phyloP scores from a whole-genome alignment of 1,284 basidiomycete genomes.

The Ustilago cynodontis region DNA sequence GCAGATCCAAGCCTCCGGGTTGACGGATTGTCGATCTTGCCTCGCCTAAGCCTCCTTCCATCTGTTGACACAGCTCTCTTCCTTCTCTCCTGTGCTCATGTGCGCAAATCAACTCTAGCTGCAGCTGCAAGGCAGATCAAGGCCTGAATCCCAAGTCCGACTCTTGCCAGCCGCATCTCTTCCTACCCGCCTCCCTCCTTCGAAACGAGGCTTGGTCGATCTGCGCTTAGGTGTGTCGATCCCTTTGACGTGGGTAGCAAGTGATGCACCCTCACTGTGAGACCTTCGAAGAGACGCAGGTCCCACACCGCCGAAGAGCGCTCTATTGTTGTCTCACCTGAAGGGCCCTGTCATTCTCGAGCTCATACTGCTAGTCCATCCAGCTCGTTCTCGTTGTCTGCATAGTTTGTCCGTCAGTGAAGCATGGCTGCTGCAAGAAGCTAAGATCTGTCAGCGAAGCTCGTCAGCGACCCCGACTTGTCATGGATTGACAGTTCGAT shows the following conservation, averaged over 20 bases:
- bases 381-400: neutral
- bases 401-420: neutral
- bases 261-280: constrained; percentile 14
- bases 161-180: constrained; percentile 4
- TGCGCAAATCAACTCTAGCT: constrained; percentile 40
- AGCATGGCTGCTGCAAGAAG: neutral
- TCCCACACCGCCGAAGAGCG: constrained; percentile 3
- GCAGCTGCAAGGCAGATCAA: constrained; percentile 39
- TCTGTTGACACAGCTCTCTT: constrained; percentile 13
- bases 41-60: constrained; percentile 18
- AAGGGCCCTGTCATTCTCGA: constrained; percentile 10
- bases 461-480: neutral
- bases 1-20: constrained; percentile 25
- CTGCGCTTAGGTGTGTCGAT: constrained; percentile 1
- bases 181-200: neutral
- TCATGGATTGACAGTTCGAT: neutral
- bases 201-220: neutral
- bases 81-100: neutral
- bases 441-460: neutral
- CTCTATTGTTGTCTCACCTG: neutral
- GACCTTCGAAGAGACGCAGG: neutral
- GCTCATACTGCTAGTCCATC: neutral
- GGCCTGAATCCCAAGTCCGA: constrained; percentile 16
- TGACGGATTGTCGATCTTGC: constrained; percentile 49
- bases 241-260: constrained; percentile 2